Evolutionary conservation across 2,329 filamentous ascomycete species (phyloP).

Genomic region (Fusarium sp.): DNA sequence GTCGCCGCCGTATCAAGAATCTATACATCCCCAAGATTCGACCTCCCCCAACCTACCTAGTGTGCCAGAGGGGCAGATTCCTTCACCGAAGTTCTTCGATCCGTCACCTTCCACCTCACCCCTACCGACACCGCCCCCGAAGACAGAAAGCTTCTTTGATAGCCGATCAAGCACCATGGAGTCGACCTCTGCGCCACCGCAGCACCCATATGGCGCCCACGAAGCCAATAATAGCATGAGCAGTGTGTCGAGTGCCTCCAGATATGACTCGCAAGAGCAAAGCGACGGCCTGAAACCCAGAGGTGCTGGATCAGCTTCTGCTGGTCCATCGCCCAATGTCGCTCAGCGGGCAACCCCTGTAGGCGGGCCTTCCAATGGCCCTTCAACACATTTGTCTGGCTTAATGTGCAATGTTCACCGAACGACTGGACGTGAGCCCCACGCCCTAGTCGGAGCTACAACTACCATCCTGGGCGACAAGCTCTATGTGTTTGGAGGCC

Average conservation of each 20-base stretch:
- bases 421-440: constrained; percentile 91
- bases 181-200: constrained; percentile 49
- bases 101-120: constrained; percentile 18
- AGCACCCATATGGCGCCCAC: constrained; percentile 50
- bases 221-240: constrained; percentile 56
- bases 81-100: constrained; percentile 40
- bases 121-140: constrained; percentile 20
- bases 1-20: constrained; percentile 51
- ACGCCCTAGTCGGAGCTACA: constrained; percentile 90
- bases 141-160: constrained; percentile 54
- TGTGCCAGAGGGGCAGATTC: constrained; percentile 45
- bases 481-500: constrained; percentile 94
- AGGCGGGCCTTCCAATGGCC: constrained; percentile 57
- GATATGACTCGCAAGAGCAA: constrained; percentile 57
- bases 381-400: constrained; percentile 69
- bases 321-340: constrained; percentile 65
- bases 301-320: constrained; percentile 63
- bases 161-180: constrained; percentile 61
- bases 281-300: constrained; percentile 59
- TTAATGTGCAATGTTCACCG: constrained; percentile 78
- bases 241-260: constrained; percentile 52
- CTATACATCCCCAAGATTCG: constrained; percentile 46
- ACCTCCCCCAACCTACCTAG: constrained; percentile 37
- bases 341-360: constrained; percentile 48
- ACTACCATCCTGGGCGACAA: constrained; percentile 96